Base-by-base conservation (phyloP, 1,284 basidiomycete genomes). In the Kwoniella shivajii region DNA sequence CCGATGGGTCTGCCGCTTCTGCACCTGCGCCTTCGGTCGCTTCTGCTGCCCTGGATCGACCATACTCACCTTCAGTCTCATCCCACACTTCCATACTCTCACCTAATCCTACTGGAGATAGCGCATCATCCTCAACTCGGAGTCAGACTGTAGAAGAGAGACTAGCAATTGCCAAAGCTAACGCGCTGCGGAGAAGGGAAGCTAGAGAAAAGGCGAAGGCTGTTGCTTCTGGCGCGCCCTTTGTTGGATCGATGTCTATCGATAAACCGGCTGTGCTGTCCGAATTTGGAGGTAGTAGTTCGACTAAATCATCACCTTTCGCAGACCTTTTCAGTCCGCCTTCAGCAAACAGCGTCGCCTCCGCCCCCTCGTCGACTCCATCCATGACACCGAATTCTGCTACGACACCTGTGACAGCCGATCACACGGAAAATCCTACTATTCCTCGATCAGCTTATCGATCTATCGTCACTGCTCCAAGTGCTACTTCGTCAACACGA, bases 131-230 rank as follows among this genome's bases (percentile, higher is more conserved):
- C 0, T 67, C 67, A 2, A 59, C 59, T 1, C 46, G 66, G 29
- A 60, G 59, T 30, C 67, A 66, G 31, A 60, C 63, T 10, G 54
- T 62, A 1, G 74, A 69, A 48, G 73, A 75, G 49, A 73, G 68
- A 6, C 59, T 77, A 6, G 75, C 73, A 0, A 64, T 65, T 27
- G 75, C 75, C 6, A 66, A 71, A 20, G 72, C 73, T 13, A 77
- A 77, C 36, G 75, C 75, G 2, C 47, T 75, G 7, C 64, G 64
- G 27, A 65, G 75, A 16, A 56, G 68, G 18, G 69, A 77, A 48
- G 73, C 65, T 24, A 69, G 67, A 54, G 67, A 68, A 59, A 67
- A 63, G 31, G 73, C 68, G 3, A 59, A 66, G 51, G 63, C 61
- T 3, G 67, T 42, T 20, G 56, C 60, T 11, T 26, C 54, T 44